These are phyloP conservation scores for Tieghemostelium lacteum DNA, from an alignment of 78 protist species.

Conservation along the genomic window DNA sequence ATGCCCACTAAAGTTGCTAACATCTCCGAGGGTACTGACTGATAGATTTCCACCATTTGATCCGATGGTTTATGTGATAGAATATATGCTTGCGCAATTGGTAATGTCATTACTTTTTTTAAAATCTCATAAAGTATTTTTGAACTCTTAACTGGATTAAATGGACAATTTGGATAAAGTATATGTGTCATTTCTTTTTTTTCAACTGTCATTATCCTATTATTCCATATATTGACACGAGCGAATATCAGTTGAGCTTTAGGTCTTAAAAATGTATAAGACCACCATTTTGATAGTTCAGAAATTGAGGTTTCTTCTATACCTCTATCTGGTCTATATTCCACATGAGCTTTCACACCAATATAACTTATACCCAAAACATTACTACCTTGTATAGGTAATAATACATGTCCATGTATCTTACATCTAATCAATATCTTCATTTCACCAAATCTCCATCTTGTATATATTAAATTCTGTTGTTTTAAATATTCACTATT, in stretches of 20 bases:
- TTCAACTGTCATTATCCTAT: slow-evolving; percentile 14
- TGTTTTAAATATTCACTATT: background rate
- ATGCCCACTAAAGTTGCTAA: background rate
- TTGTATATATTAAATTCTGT: slow-evolving; percentile 55
- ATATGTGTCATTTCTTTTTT: slow-evolving; percentile 57
- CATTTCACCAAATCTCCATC: slow-evolving; percentile 76
- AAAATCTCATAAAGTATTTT: slow-evolving; percentile 36
- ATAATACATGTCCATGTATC: slow-evolving; percentile 51
- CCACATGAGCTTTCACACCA: slow-evolving; percentile 51
- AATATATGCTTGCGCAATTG: background rate
- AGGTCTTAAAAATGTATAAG: slow-evolving; percentile 70
- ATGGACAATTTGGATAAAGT: slow-evolving; percentile 42
- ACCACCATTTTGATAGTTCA: slow-evolving; percentile 72
- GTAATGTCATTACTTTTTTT: background rate
- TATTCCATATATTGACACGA: slow-evolving; percentile 46
- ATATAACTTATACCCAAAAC: slow-evolving; percentile 35
- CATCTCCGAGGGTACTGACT: background rate
- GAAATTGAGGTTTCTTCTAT: slow-evolving; percentile 25
- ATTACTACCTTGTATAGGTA: slow-evolving; percentile 8
- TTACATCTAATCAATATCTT: slow-evolving; percentile 66
- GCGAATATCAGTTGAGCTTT: slow-evolving; percentile 68
- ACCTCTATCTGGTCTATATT: slow-evolving; percentile 45
- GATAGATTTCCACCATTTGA: slow-evolving; percentile 21
- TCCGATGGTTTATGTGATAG: slow-evolving; percentile 10
- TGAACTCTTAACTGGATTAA: slow-evolving; percentile 42